Conservation (phyloP, 768 basidiomycete species). For the Chalciporus chontae region DNA sequence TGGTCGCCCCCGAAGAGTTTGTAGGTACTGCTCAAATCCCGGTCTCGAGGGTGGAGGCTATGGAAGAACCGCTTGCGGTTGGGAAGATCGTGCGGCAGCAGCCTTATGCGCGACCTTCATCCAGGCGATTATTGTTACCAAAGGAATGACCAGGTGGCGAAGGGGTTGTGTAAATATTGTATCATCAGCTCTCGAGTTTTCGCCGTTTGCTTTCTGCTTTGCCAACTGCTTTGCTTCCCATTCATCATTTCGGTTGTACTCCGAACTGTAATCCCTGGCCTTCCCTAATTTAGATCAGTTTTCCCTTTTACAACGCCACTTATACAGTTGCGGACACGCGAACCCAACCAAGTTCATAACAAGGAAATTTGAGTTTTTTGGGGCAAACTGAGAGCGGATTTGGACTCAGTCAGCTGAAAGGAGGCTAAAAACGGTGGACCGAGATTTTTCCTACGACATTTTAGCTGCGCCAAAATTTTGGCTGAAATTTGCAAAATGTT, state of each 20-base stretch:
- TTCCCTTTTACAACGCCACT: neutral
- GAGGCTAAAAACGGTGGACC: neutral
- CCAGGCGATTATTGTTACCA: slow-evolving; percentile 19
- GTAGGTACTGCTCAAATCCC: neutral
- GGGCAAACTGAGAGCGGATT: neutral
- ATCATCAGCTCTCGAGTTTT: neutral
- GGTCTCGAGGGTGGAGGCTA: neutral
- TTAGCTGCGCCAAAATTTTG: slow-evolving; percentile 2
- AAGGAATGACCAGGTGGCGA: slow-evolving; percentile 3
- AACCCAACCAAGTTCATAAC: neutral
- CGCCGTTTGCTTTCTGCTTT: neutral
- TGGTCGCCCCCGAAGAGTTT: slow-evolving; percentile 19
- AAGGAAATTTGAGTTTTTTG: neutral
- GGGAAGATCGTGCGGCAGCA: slow-evolving; percentile 4
- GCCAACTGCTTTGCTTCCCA: neutral
- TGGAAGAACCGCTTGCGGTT: slow-evolving; percentile 19
- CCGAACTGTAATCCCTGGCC: neutral
- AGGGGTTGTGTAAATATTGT: neutral
- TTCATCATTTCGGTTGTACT: neutral
- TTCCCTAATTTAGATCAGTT: neutral
- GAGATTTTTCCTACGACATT: slow-evolving; percentile 5
- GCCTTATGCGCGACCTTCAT: slow-evolving; percentile 17
- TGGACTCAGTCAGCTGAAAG: neutral
- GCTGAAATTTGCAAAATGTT: neutral
- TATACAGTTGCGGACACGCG: neutral